Base-by-base conservation (phyloP, 148 eudicot genomes). In the Camellia japonica region DNA sequence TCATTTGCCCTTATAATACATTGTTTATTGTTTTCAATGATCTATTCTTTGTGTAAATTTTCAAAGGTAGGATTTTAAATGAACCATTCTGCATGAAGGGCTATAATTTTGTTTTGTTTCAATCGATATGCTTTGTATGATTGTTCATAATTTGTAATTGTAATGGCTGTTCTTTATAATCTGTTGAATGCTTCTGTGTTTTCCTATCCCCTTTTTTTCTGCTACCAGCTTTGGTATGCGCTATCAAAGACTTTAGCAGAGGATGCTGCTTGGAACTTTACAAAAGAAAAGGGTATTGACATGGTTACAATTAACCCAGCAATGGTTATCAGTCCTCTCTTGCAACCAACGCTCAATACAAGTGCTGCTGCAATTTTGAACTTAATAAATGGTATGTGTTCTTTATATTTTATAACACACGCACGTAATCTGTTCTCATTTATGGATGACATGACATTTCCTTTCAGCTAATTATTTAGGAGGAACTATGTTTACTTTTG, bases 211-310 rank as follows among this genome's bases (percentile, higher is more conserved):
- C 67, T 63, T 23, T 63, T 7, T 46, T 59, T 74, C 74, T 49
- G 69, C 41, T 12, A 30, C 49, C 81, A 84, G 88, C 10, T 19
- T 44, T 88, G 86, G 89, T 88, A 86, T 71, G 62, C 62, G 9
- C 82, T 90, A 16, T 86, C 90, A 8, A 90, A 90, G 75, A 87
- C 86, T 41, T 76, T 89, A 76, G 92, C 90, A 23, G 92, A 89
- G 78, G 90, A 89, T 20, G 89, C 89, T 78, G 90, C 93, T 9
- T 86, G 89, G 89, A 85, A 86, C 41, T 90, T 84, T 74, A 83
- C 64, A 54, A 83, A 83, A 74, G 90, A 86, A 47, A 86, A 80
- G 54, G 86, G 82, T 55, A 74, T 90, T 14, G 88, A 90, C 79
- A 81, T 86, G 89, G 90, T 89, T 18, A 60, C 85, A n/a, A 77